Evolutionary conservation across 1,284 basidiomycete genomes (phyloP).

Genomic region (Abortiporus biennis): DNA sequence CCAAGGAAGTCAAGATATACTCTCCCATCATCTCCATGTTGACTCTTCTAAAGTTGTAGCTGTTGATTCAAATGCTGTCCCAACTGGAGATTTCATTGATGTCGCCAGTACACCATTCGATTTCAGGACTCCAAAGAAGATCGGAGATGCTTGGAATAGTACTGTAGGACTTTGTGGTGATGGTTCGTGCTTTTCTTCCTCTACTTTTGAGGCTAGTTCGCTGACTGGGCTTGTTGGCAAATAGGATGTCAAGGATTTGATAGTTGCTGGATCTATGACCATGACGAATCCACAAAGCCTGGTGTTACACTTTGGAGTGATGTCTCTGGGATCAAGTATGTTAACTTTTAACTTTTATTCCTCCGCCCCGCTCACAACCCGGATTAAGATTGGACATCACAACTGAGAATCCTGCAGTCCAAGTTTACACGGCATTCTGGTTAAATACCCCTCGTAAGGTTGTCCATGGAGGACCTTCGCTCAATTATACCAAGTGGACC

Average conservation of each 20-base stretch:
- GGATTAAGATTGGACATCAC: conserved; percentile 39
- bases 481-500: conserved; percentile 36
- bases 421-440: conserved; percentile 42
- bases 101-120: conserved; percentile 38
- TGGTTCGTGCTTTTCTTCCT: conserved; percentile 20
- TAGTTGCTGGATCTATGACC: conserved; percentile 15
- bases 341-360: background rate
- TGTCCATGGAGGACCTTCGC: conserved; percentile 41
- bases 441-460: conserved; percentile 41
- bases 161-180: conserved; percentile 33
- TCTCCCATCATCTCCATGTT: conserved; percentile 38
- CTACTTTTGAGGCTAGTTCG: background rate
- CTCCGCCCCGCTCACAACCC: background rate
- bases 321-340: conserved; percentile 14
- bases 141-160: conserved; percentile 37
- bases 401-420: conserved; percentile 44
- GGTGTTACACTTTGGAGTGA: conserved; percentile 16
- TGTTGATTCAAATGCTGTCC: conserved; percentile 40
- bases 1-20: conserved; percentile 37
- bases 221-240: background rate
- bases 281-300: conserved; percentile 8
- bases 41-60: conserved; percentile 37
- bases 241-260: conserved; percentile 11
- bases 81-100: conserved; percentile 40
- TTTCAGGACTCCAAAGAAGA: conserved; percentile 34